Base-by-base conservation (phyloP, 2,329 filamentous ascomycete genomes). In the Penicillium sp. region DNA sequence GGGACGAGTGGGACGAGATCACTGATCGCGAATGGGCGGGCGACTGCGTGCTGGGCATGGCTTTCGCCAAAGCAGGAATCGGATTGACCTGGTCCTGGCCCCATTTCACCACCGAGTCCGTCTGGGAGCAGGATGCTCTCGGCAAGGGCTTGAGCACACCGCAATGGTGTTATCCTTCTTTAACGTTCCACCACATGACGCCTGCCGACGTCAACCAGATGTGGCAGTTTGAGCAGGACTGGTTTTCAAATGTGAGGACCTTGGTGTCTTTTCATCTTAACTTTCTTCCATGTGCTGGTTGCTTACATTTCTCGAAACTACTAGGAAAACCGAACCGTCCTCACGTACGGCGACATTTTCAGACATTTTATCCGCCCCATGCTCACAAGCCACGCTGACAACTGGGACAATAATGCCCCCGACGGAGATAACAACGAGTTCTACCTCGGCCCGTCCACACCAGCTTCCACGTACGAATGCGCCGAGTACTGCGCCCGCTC, bases 1-100 rank as follows among this genome's bases (percentile, higher is more conserved):
- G 72, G 4, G 58, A 69, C 13, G 64, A 67, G 13, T 75, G 74
- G 65, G 69, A 78, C 42, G 59, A 65, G 6, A 66, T 67, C 39
- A 77, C 76, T 1, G 61, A 55, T 3, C 50, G 43, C 3, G 67
- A 75, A 49, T 73, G 70, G 65, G 75, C 75, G 1, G 74, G 74
- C 1, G 74, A 77, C 50, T 73, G 73, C 29, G 68, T 78, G 3
- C 65, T 79, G 9, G 71, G 71, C 3, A 73, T 70, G 49, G 68
- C 70, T 12, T 54, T 79, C 4, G 46, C 54, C 2, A 70, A 76
- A 42, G 63, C 71, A 1, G 72, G 70, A 13, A 62, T 78, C 12
- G 59, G 57, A 3, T 60, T 77, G 41, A 63, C 65, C 6, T 62
- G 58, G 58, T 58, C 60, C 18, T 64, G 58, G 61, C 61, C 62